Percentiles rank a stretch among this genome's conserved stretches.
These are phyloP conservation scores for Cordyceps cateniannulata DNA, from an alignment of 2,329 filamentous ascomycete species.

Conservation along the genomic window DNA sequence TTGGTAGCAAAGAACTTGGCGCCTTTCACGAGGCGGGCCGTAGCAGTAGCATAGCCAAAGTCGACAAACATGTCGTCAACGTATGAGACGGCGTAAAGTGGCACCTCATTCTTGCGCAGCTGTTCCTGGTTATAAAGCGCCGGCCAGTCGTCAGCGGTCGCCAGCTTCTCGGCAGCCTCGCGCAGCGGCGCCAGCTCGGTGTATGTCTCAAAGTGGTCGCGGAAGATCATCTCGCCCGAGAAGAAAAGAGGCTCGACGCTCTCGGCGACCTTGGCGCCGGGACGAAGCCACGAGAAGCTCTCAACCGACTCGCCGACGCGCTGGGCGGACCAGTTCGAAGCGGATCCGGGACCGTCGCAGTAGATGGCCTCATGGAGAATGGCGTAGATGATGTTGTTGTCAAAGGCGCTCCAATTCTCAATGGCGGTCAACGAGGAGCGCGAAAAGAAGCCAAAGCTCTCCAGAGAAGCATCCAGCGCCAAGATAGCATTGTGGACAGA, in stretches of 20 bases:
- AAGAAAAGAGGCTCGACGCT: conserved; percentile 59
- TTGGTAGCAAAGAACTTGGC: conserved; percentile 83
- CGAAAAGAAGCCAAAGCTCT: conserved; percentile 69
- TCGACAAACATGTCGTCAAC: conserved; percentile 92
- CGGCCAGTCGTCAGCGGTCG: conserved; percentile 63
- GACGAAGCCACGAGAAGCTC: conserved; percentile 46
- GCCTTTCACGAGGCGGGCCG: conserved; percentile 66
- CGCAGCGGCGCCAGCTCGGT: conserved; percentile 65
- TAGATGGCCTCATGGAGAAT: conserved; percentile 86
- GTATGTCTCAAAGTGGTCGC: conserved; percentile 77
- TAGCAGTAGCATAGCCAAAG: conserved; percentile 64
- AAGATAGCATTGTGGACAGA: conserved; percentile 67
- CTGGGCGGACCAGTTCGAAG: conserved; percentile 70
- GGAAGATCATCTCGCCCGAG: conserved; percentile 89
- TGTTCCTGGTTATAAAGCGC: conserved; percentile 68
- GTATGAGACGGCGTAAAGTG: conserved; percentile 79
- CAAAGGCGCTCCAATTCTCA: conserved; percentile 62
- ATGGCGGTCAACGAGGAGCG: conserved; percentile 62
- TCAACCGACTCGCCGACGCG: conserved; percentile 47
- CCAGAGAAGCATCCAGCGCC: conserved; percentile 64
- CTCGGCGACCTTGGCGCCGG: conserved; percentile 17
- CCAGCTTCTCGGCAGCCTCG: conserved; percentile 64
- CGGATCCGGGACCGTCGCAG: conserved; percentile 57
- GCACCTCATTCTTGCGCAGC: conserved; percentile 70
- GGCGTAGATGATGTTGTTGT: conserved; percentile 75